These are phyloP conservation scores for Liquidambar formosana DNA, from an alignment of 164 flowering plant species.

Conservation along the genomic window DNA sequence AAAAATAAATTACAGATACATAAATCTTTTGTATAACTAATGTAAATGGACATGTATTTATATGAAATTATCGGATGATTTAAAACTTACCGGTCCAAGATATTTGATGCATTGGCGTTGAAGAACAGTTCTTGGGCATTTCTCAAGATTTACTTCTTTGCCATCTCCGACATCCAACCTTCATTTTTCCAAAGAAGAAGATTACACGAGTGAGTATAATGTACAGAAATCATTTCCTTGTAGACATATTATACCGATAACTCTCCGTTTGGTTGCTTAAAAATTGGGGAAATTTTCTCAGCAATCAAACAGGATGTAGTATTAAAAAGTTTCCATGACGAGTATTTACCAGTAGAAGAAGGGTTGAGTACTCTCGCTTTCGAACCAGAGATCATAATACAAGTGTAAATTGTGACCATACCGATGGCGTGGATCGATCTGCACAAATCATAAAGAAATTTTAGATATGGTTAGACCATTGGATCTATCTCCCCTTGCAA, in stretches of 20 bases:
- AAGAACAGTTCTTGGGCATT: slow-evolving; percentile 48
- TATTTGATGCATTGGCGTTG: slow-evolving; percentile 72
- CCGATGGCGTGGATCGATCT: slow-evolving; percentile 83
- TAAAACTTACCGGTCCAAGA: slow-evolving; percentile 65
- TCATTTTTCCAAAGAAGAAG: slow-evolving; percentile 4
- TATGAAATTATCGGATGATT: background rate
- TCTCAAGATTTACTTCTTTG: slow-evolving; percentile 52
- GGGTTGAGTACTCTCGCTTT: slow-evolving; percentile 63
- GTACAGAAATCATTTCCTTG: background rate
- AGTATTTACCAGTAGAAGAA: slow-evolving; percentile 69
- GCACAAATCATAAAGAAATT: slow-evolving; percentile 6
- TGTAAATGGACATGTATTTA: background rate
- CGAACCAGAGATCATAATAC: slow-evolving; percentile 69
- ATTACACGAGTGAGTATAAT: background rate
- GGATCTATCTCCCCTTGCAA: too few relatives aligned
- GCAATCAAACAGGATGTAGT: background rate
- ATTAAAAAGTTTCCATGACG: background rate
- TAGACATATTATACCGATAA: too few relatives aligned
- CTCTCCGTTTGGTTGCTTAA: too few relatives aligned
- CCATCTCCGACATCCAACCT: slow-evolving; percentile 88
- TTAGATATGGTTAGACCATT: background rate
- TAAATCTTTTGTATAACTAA: background rate
- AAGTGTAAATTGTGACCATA: slow-evolving; percentile 71
- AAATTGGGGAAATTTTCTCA: background rate
- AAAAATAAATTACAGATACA: background rate